Evolutionary conservation across 352 stramenopile genomes (phyloP).

Genomic region (Phytophthora ohioensis): DNA sequence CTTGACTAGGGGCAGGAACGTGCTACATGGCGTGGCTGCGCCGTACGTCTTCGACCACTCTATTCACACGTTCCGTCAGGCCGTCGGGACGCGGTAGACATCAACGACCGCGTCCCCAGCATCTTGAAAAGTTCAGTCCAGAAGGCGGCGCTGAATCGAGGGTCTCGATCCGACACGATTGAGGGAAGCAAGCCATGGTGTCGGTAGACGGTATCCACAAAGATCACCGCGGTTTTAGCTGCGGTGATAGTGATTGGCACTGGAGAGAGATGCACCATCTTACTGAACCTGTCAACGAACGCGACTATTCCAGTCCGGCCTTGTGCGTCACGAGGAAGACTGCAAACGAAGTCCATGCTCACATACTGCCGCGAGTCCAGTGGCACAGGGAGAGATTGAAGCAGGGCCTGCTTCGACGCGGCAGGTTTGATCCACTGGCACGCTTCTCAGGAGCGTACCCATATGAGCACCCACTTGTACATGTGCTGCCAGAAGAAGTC

Average conservation of each 20-base stretch:
- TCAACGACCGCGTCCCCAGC: neutral
- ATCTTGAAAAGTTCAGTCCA: slow-evolving; percentile 19
- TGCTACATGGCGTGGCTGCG: slow-evolving; percentile 15
- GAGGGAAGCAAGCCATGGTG: slow-evolving; percentile 11
- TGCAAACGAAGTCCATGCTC: neutral
- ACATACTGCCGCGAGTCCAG: neutral
- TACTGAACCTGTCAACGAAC: slow-evolving; percentile 4
- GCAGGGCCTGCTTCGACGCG: neutral
- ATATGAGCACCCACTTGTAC: neutral
- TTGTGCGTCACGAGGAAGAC: neutral
- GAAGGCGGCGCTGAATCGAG: slow-evolving; percentile 18
- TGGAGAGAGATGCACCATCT: neutral
- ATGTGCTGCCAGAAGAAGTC: no score
- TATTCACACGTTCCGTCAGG: slow-evolving; percentile 36
- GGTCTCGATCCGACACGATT: slow-evolving; percentile 25
- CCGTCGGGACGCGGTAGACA: slow-evolving; percentile 22
- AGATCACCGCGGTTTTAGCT: neutral
- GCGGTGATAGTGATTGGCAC: neutral
- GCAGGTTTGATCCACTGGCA: neutral
- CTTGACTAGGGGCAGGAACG: no score
- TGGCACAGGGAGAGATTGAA: neutral
- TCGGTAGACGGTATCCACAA: slow-evolving; percentile 4
- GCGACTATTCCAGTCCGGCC: neutral
- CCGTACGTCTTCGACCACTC: slow-evolving; percentile 31
- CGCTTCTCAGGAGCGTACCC: neutral